phyloP scores from a whole-genome alignment of 208 protist species.

The Leptomonas pyrrhocoris region DNA sequence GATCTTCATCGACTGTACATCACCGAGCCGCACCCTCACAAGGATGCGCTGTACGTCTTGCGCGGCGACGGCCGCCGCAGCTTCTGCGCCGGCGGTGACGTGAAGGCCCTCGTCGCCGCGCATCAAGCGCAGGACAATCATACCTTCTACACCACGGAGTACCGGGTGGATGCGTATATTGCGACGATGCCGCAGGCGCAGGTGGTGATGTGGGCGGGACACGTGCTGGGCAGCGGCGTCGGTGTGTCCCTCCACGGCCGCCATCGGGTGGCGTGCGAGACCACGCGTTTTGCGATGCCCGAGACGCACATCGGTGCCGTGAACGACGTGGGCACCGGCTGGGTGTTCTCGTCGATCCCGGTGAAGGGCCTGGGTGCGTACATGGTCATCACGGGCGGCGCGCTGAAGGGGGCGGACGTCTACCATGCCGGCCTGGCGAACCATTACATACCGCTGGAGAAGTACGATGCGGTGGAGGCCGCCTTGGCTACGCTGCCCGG shows the following conservation, averaged over 20 bases:
- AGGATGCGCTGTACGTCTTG: slow-evolving; percentile 46
- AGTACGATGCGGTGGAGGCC: slow-evolving; percentile 41
- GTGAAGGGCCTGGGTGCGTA: slow-evolving; percentile 64
- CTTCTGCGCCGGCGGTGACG: slow-evolving; percentile 81
- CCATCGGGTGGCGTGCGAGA: slow-evolving; percentile 80
- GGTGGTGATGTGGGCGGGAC: slow-evolving; percentile 83
- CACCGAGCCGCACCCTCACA: slow-evolving; percentile 37
- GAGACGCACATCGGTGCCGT: slow-evolving; percentile 78
- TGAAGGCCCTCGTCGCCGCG: slow-evolving; percentile 41
- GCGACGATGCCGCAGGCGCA: slow-evolving; percentile 60
- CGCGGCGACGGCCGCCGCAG: slow-evolving; percentile 46
- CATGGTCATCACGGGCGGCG: slow-evolving; percentile 78
- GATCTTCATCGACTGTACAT: slow-evolving; percentile 53
- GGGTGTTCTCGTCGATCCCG: slow-evolving; percentile 61
- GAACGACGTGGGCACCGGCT: slow-evolving; percentile 71
- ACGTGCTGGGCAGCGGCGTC: slow-evolving; percentile 85
- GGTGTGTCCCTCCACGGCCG: slow-evolving; percentile 76
- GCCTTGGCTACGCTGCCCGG: slow-evolving; percentile 30
- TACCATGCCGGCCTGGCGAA: slow-evolving; percentile 73
- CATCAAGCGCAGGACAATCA: slow-evolving; percentile 10
- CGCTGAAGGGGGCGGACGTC: slow-evolving; percentile 74
- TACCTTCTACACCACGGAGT: slow-evolving; percentile 72
- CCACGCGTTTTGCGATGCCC: slow-evolving; percentile 82
- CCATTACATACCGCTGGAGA: slow-evolving; percentile 54
- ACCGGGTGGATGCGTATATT: slow-evolving; percentile 75